A percentile compares a stretch with the other conserved stretches of the same genome.
These are phyloP conservation scores for Beta macrorhiza DNA, from an alignment of 179 eudicot species.

Conservation along the genomic window DNA sequence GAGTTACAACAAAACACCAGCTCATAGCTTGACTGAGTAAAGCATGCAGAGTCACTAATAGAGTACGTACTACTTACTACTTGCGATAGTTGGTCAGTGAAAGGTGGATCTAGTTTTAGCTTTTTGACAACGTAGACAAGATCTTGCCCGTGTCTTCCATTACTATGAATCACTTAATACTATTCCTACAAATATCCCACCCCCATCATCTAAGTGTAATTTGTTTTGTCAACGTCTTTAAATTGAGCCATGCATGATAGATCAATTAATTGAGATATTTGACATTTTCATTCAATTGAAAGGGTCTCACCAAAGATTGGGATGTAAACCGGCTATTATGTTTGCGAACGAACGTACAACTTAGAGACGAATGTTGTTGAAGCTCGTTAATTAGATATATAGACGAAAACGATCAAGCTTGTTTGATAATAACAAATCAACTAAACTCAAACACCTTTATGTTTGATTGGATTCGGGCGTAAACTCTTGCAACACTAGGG, in stretches of 20 bases:
- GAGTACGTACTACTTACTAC: constrained; percentile 15
- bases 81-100: background rate
- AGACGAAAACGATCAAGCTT: too few relatives aligned
- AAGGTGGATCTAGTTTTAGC: background rate
- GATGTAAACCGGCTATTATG: too few relatives aligned
- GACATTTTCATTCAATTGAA: too few relatives aligned
- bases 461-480: too few relatives aligned
- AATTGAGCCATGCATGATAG: background rate
- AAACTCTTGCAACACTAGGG: too few relatives aligned
- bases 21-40: constrained; percentile 16
- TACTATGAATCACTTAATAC: background rate
- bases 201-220: background rate
- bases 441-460: too few relatives aligned
- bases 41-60: constrained; percentile 11
- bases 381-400: too few relatives aligned
- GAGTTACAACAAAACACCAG: constrained; percentile 26
- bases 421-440: too few relatives aligned
- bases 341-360: too few relatives aligned
- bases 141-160: constrained; percentile 22
- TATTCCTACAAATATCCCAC: background rate
- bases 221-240: background rate
- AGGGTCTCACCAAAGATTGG: too few relatives aligned
- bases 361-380: too few relatives aligned
- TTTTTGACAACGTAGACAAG: constrained; percentile 21
- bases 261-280: too few relatives aligned